Evolutionary conservation across 2,329 filamentous ascomycete species (phyloP).

Genomic region (Arthrobotrys iridis): DNA sequence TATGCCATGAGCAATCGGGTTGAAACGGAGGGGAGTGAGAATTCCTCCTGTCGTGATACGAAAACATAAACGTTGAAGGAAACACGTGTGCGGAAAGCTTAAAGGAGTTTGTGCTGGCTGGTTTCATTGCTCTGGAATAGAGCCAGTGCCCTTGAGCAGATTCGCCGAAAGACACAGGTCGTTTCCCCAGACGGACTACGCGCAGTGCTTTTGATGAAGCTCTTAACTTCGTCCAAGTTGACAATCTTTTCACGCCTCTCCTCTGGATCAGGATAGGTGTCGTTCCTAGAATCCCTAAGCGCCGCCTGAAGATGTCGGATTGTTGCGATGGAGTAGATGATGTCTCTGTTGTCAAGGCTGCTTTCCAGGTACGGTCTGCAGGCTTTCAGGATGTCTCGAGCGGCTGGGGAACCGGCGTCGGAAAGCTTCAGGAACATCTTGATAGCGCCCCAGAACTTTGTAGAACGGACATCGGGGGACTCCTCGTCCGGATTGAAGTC

Average conservation of each 20-base stretch:
- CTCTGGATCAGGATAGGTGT: slow-evolving; percentile 41
- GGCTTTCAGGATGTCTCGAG: slow-evolving; percentile 43
- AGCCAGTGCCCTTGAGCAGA: slow-evolving; percentile 42
- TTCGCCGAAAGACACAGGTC: slow-evolving; percentile 44
- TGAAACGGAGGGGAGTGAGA: neutral
- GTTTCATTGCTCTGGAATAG: slow-evolving; percentile 41
- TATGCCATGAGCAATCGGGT: slow-evolving; percentile 41
- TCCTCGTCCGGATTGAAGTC: slow-evolving; percentile 42
- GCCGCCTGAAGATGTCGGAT: slow-evolving; percentile 47
- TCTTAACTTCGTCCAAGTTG: slow-evolving; percentile 26
- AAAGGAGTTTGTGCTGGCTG: slow-evolving; percentile 29
- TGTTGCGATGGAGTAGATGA: slow-evolving; percentile 42
- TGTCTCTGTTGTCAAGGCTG: slow-evolving; percentile 42
- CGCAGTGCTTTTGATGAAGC: slow-evolving; percentile 43
- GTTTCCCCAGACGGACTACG: slow-evolving; percentile 38
- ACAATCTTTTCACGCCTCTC: slow-evolving; percentile 20
- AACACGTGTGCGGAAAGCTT: neutral
- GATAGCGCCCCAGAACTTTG: slow-evolving; percentile 44
- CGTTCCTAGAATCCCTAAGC: slow-evolving; percentile 28
- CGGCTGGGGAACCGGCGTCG: slow-evolving; percentile 35
- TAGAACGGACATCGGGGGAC: slow-evolving; percentile 36
- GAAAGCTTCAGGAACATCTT: slow-evolving; percentile 49
- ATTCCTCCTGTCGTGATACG: neutral
- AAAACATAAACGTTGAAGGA: slow-evolving; percentile 22
- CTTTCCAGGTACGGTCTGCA: slow-evolving; percentile 38